phyloP scores from a whole-genome alignment of 2,329 filamentous ascomycete species.

The Clarireedia paspali region DNA sequence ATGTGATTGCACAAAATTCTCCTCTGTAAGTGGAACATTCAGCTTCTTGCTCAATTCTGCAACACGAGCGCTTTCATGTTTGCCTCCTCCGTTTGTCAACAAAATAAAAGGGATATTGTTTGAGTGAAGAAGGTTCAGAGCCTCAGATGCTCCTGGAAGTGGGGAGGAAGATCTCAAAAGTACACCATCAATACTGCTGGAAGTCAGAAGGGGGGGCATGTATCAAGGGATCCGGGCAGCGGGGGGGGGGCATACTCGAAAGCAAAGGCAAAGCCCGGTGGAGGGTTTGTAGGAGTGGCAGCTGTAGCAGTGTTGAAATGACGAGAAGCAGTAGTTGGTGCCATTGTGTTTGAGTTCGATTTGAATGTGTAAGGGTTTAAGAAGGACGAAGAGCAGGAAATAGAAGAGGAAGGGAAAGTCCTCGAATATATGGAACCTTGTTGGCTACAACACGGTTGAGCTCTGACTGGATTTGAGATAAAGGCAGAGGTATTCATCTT shows the following conservation, averaged over 20 bases:
- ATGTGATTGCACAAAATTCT: slow-evolving; percentile 81
- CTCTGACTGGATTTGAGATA: neutral
- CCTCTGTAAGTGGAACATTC: slow-evolving; percentile 53
- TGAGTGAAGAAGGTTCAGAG: slow-evolving; percentile 64
- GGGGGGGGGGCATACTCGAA: slow-evolving; percentile 47
- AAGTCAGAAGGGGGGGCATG: slow-evolving; percentile 2
- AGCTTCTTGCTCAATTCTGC: slow-evolving; percentile 61
- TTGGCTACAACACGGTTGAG: neutral
- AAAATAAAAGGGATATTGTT: slow-evolving; percentile 85
- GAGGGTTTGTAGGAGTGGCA: neutral
- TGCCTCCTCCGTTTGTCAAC: slow-evolving; percentile 91
- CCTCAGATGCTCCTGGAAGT: slow-evolving; percentile 68
- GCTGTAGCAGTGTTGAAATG: neutral
- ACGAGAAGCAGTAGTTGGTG: neutral
- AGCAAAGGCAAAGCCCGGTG: slow-evolving; percentile 43
- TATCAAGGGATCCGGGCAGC: neutral
- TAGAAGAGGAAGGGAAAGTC: neutral
- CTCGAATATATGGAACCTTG: slow-evolving; percentile 3
- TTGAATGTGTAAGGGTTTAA: neutral
- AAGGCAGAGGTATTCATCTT: neutral
- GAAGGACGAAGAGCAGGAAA: neutral
- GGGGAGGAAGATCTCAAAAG: slow-evolving; percentile 74
- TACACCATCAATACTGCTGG: slow-evolving; percentile 71
- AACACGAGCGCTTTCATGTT: slow-evolving; percentile 67
- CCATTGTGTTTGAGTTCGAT: neutral